These are phyloP conservation scores for Kluyveromyces wickerhamii DNA, from an alignment of 805 yeast species.

Conservation along the genomic window DNA sequence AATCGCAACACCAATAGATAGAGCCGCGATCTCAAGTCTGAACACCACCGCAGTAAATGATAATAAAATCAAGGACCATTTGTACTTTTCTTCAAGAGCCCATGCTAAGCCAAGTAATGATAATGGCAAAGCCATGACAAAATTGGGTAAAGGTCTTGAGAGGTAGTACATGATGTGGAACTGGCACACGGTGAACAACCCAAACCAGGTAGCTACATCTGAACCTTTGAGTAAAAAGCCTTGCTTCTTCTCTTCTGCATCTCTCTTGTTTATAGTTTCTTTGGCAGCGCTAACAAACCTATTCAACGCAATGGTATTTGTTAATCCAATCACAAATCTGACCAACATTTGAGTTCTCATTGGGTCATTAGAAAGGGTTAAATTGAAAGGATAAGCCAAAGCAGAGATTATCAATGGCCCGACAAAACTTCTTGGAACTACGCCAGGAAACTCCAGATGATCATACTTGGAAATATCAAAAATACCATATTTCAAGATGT, in stretches of 20 bases:
- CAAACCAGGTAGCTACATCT: constrained; percentile 39
- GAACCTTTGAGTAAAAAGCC: background rate
- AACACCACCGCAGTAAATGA: constrained; percentile 61
- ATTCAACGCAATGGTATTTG: constrained; percentile 37
- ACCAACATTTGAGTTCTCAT: constrained; percentile 44
- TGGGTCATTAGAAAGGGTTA: constrained; percentile 30
- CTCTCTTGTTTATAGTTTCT: constrained; percentile 7
- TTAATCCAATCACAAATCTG: constrained; percentile 54
- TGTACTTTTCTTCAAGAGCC: constrained; percentile 42
- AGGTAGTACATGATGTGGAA: constrained; percentile 77
- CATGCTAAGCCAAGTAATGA: constrained; percentile 48
- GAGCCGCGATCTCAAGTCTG: constrained; percentile 59
- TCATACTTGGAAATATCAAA: constrained; percentile 45
- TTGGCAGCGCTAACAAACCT: constrained; percentile 8
- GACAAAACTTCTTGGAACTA: constrained; percentile 76
- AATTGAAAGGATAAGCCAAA: constrained; percentile 34
- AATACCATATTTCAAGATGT: constrained; percentile 57
- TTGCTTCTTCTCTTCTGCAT: background rate
- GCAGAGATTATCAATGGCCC: constrained; percentile 55
- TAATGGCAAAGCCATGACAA: constrained; percentile 65
- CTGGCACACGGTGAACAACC: constrained; percentile 52
- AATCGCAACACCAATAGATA: constrained; percentile 43
- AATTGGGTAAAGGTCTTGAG: constrained; percentile 86
- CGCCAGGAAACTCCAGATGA: constrained; percentile 78
- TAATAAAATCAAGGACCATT: constrained; percentile 43